Conservation (phyloP, 2,329 filamentous ascomycete species). For the Didymella pomorum region DNA sequence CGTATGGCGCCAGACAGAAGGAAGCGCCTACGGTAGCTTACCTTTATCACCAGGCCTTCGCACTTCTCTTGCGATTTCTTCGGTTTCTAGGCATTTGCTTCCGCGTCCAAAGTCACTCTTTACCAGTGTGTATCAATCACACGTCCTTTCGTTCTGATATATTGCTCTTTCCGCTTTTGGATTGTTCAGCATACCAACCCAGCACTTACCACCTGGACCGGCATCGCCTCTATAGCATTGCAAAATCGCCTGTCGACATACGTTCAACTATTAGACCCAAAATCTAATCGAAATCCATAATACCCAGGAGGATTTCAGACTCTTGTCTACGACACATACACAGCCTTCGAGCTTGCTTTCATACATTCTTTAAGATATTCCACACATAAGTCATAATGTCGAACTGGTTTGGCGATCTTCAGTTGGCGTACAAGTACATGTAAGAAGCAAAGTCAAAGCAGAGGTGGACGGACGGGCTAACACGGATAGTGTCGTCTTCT, state of each 20-base stretch:
- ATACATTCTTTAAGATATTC: conserved; percentile 2
- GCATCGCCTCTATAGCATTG: conserved; percentile 1
- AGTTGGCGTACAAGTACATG: conserved; percentile 51
- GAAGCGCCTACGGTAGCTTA: conserved; percentile 28
- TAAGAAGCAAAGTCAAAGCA: conserved; percentile 23
- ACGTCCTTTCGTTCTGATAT: conserved; percentile 46
- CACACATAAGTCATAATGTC: conserved; percentile 32
- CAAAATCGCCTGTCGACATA: background rate
- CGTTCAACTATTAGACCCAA: background rate
- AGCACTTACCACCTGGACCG: background rate
- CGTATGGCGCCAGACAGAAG: conserved; percentile 38
- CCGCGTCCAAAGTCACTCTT: conserved; percentile 31
- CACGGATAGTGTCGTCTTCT: conserved; percentile 45
- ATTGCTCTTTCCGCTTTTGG: conserved; percentile 24
- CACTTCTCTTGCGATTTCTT: conserved; percentile 25
- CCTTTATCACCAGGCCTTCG: conserved; percentile 39
- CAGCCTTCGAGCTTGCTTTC: conserved; percentile 1
- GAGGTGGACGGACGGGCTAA: conserved; percentile 17
- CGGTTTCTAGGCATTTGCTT: conserved; percentile 31
- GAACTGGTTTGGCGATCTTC: conserved; percentile 47
- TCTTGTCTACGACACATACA: background rate
- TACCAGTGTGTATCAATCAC: conserved; percentile 42
- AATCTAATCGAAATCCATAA: background rate
- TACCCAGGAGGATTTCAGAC: background rate
- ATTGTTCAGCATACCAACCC: conserved; percentile 25